Evolutionary conservation across 371 early-diverging fungal genomes (phyloP).

Genomic region (Rhizopus arrhizus): DNA sequence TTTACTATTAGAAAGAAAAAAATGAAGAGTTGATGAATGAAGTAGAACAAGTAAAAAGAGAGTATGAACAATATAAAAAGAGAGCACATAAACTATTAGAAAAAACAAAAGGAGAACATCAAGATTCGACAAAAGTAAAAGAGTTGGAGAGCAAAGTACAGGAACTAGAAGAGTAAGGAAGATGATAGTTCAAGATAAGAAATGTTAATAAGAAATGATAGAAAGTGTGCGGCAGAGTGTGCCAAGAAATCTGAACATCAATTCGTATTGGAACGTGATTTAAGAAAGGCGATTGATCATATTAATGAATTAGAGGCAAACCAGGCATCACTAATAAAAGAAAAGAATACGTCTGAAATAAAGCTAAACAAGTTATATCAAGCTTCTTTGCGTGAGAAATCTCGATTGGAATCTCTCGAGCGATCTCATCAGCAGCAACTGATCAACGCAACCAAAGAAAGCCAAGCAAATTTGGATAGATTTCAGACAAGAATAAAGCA

Average conservation of each 20-base stretch:
- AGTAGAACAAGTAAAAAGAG: slow-evolving; percentile 43
- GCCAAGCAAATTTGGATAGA: slow-evolving; percentile 5
- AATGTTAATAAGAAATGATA: not conserved
- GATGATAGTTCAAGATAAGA: not conserved
- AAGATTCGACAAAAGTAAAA: slow-evolving; percentile 32
- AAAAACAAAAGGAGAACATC: slow-evolving; percentile 40
- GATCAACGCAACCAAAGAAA: not conserved
- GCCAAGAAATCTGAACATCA: slow-evolving; percentile 35
- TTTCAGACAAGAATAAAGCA: slow-evolving; percentile 14
- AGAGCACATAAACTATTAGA: slow-evolving; percentile 59
- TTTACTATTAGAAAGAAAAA: slow-evolving; percentile 50
- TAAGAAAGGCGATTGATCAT: slow-evolving; percentile 53
- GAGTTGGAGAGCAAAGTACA: slow-evolving; percentile 43
- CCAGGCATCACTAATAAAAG: slow-evolving; percentile 27
- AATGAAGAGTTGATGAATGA: slow-evolving; percentile 49
- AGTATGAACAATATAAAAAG: slow-evolving; percentile 67
- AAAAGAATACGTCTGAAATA: slow-evolving; percentile 5
- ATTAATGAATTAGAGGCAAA: slow-evolving; percentile 50
- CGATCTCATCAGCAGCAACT: slow-evolving; percentile 1
- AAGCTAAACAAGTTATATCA: not conserved
- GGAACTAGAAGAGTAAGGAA: slow-evolving; percentile 33
- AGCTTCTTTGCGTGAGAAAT: not conserved
- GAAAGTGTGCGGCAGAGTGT: slow-evolving; percentile 27
- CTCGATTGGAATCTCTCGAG: slow-evolving; percentile 2
- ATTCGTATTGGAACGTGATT: slow-evolving; percentile 47